Evolutionary conservation across 2,329 filamentous ascomycete genomes (phyloP).

Genomic region (Huntiella moniliformis): DNA sequence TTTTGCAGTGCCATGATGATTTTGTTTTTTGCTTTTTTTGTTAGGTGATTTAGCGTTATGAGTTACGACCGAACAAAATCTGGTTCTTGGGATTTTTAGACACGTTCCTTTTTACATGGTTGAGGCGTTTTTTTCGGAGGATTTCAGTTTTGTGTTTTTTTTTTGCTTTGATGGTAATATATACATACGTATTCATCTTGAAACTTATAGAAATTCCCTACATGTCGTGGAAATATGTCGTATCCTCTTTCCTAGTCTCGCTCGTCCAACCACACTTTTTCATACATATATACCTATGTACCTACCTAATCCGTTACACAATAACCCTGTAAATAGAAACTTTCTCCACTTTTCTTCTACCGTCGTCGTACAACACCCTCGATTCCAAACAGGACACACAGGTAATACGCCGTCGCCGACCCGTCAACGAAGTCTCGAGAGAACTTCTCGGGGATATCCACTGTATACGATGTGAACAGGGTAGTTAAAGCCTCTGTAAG

Average conservation of each 20-base stretch:
- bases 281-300: too few relatives aligned
- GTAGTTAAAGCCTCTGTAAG: conserved; percentile 25
- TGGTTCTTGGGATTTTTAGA: conserved; percentile 11
- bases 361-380: too few relatives aligned
- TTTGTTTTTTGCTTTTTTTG: conserved; percentile 1
- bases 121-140: too few relatives aligned
- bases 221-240: background rate
- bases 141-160: background rate
- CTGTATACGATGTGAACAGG: conserved; percentile 21
- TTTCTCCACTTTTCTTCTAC: too few relatives aligned
- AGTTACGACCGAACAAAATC: conserved; percentile 12
- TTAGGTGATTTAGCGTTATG: background rate
- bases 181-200: background rate
- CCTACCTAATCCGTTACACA: too few relatives aligned
- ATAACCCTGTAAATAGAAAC: too few relatives aligned
- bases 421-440: conserved; percentile 8
- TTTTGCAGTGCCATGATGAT: conserved; percentile 7
- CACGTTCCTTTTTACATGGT: conserved; percentile 8
- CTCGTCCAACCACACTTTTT: background rate
- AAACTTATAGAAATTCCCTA: background rate
- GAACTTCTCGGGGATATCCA: conserved; percentile 22
- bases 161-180: background rate
- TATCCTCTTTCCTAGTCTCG: background rate
- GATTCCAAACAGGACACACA: conserved; percentile 9
- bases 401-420: conserved; percentile 6